A percentile compares a stretch with the other conserved stretches of the same genome.
phyloP scores from a whole-genome alignment of 257 asterid species.

The Solanum pimpinellifolium region DNA sequence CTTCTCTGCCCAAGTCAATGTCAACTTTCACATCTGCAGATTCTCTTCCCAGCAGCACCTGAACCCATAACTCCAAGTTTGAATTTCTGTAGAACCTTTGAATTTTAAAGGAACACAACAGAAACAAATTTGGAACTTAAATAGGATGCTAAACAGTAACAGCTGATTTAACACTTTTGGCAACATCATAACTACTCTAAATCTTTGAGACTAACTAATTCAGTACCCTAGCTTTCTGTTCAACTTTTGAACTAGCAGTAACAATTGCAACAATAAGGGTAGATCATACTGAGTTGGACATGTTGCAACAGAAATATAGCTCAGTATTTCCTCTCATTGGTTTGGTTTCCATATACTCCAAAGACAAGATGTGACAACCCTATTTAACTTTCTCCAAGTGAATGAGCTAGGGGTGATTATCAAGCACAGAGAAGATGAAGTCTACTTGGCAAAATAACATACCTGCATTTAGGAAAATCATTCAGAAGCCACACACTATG shows the following conservation, averaged over 20 bases:
- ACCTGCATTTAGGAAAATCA: background rate
- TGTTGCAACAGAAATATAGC: background rate
- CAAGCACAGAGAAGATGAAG: background rate
- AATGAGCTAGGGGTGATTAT: background rate
- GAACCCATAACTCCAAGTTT: background rate
- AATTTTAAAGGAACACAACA: background rate
- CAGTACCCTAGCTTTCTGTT: background rate
- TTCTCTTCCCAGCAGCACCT: constrained; percentile 75
- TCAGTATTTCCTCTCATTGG: background rate
- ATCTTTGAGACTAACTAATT: background rate
- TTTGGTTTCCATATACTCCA: background rate
- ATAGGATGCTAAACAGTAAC: background rate
- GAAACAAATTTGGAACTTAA: background rate
- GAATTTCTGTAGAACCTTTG: background rate
- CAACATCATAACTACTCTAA: background rate
- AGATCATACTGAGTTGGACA: background rate
- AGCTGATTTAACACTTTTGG: background rate
- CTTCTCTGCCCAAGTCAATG: constrained; percentile 67
- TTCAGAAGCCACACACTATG: background rate
- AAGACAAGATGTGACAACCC: background rate
- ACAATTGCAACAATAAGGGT: background rate
- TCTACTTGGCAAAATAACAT: background rate
- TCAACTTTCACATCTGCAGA: constrained; percentile 57
- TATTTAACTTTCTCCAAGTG: background rate
- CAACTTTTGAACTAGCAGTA: background rate